These are phyloP conservation scores for Podila minutissima DNA, from an alignment of 192 early-diverging fungal species.

Conservation along the genomic window DNA sequence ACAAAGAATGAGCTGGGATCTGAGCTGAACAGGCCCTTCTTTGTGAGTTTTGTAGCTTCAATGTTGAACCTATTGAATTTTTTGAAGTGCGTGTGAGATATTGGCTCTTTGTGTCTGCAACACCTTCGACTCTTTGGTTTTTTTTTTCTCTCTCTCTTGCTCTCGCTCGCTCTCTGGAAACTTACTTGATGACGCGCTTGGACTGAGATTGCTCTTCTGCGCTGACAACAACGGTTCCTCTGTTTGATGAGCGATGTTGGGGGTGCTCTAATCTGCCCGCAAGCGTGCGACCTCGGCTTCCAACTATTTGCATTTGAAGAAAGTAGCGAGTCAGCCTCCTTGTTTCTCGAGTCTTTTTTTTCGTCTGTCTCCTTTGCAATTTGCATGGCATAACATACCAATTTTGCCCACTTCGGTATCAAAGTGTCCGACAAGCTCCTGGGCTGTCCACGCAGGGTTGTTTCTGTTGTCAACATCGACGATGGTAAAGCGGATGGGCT, in stretches of 20 bases:
- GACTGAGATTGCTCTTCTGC: constrained; percentile 60
- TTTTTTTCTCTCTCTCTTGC: not conserved
- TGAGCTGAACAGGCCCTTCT: constrained; percentile 39
- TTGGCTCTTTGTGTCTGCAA: no score
- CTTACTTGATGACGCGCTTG: constrained; percentile 38
- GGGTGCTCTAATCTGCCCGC: constrained; percentile 42
- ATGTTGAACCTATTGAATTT: constrained; percentile 29
- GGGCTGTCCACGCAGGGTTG: constrained; percentile 44
- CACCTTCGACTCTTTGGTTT: not conserved
- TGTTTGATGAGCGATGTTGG: constrained; percentile 31
- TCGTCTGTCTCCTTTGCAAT: not conserved
- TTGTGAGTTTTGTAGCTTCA: constrained; percentile 39
- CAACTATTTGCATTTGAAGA: constrained; percentile 24
- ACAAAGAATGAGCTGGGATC: constrained; percentile 48
- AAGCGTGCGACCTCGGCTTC: constrained; percentile 38
- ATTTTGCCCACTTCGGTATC: constrained; percentile 55
- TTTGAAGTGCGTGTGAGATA: not conserved
- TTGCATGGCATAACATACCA: constrained; percentile 15
- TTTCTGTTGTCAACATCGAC: constrained; percentile 54
- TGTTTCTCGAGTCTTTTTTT: not conserved
- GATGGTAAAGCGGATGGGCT: constrained; percentile 46
- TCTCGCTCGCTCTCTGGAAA: not conserved
- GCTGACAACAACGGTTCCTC: constrained; percentile 57
- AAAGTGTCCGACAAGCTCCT: constrained; percentile 54
- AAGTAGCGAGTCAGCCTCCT: no score